Evolutionary conservation across 768 basidiomycete species (phyloP), one percentile per base, ranked within the genome.

Genomic region (Tricholoma flavovirens): DNA sequence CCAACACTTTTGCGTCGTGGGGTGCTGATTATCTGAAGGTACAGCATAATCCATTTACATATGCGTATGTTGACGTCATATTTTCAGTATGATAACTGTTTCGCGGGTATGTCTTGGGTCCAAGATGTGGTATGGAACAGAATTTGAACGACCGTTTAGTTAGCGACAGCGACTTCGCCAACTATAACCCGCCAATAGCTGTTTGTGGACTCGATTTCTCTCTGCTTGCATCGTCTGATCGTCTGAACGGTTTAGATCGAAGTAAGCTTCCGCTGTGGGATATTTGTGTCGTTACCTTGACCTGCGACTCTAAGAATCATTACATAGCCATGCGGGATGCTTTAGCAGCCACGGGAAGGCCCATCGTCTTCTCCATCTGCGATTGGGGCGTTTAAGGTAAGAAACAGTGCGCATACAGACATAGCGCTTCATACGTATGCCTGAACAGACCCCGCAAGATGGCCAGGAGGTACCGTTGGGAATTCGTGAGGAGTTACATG

Each of bases 321-420:
- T 79, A 73, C 57, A 62, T 59, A 10, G 66, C 77, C 6, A 81
- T 81, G 80, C 65, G 73, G 53, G 69, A 79, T 57, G 80, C 78
- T 1, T 63, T 81, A 30, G 67, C 66, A 45, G 72, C 71, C 7
- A 77, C 76, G 1, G 70, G 69, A 7, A 74, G 78, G 12, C 77
- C 77, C 12, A 74, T 82, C 42, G 70, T 80, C 2, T 83, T 77
- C 58, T 77, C 79, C 7, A 71, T 81, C n/a, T 81, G 80, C 46
- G 76, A 73, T 55, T 73, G 73, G 70, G 79, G 80, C 30, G 73
- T 78, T 24, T 78, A 78, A 67, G 69, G 71, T 70, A 14, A 33
- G 29, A 33, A 8, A 8, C 19, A 33, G 26, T 15, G 17, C 7
- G 49, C 11, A 11, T 10, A 33, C 33, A 11, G 36, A 75, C n/a